These are phyloP conservation scores for Populus ilicifolia DNA, from an alignment of 345 rosid species.

Conservation along the genomic window DNA sequence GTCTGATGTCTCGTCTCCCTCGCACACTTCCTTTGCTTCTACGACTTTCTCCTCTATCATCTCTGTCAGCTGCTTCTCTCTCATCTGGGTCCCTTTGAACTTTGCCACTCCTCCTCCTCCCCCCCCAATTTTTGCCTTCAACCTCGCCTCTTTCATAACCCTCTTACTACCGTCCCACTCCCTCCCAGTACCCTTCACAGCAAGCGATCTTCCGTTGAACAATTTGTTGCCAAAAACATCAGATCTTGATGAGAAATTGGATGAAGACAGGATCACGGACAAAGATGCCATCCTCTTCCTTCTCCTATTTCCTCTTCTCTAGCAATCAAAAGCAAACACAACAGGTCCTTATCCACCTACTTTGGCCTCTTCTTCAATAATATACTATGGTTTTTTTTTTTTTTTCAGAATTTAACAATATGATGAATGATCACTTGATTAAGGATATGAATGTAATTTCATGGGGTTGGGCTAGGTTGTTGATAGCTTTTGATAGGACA, in stretches of 20 bases:
- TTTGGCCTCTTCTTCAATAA: neutral
- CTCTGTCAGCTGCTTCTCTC: conserved; percentile 55
- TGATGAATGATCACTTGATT: neutral
- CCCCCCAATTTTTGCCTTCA: conserved; percentile 11
- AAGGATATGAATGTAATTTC: neutral
- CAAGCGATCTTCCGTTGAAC: neutral
- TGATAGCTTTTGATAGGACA: neutral
- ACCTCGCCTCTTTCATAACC: neutral
- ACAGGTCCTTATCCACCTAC: neutral
- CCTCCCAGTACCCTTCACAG: neutral
- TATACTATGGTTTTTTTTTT: too few relatives aligned
- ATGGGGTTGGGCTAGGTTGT: neutral
- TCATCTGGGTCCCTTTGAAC: conserved; percentile 69
- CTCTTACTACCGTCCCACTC: neutral
- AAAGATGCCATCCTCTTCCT: neutral
- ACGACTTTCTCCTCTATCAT: conserved; percentile 67
- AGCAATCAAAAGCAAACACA: neutral
- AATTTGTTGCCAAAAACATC: neutral
- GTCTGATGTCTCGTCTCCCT: conserved; percentile 47
- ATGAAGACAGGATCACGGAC: neutral
- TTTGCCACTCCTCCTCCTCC: conserved; percentile 36
- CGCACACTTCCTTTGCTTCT: conserved; percentile 73
- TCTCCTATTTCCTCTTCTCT: neutral
- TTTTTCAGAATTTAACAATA: neutral
- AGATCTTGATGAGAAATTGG: neutral